Evolutionary conservation across 306 rosid species (phyloP).

Genomic region (Rubus idaeus): DNA sequence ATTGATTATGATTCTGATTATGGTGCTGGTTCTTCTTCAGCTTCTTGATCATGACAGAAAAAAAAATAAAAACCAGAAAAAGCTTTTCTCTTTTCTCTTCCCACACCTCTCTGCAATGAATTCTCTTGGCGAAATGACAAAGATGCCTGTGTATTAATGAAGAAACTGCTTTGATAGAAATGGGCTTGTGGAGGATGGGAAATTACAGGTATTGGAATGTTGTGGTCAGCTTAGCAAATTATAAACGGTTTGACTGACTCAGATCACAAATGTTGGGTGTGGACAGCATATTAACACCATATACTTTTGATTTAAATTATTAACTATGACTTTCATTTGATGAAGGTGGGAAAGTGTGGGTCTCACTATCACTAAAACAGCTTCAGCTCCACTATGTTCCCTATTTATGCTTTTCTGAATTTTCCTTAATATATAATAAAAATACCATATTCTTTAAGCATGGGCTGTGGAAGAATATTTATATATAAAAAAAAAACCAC

Average conservation of each 20-base stretch:
- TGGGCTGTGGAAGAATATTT: background rate
- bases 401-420: background rate
- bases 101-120: background rate
- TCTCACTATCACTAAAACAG: background rate
- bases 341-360: slow-evolving; percentile 3
- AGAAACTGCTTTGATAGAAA: background rate
- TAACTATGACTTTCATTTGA: slow-evolving; percentile 1
- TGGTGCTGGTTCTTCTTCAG: background rate
- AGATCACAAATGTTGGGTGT: background rate
- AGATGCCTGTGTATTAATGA: background rate
- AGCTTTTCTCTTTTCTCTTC: background rate
- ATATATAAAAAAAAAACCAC: no score
- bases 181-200: background rate
- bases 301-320: background rate
- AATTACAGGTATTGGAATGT: slow-evolving; percentile 11
- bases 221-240: slow-evolving; percentile 15
- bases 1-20: background rate
- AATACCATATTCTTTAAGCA: background rate
- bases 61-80: background rate
- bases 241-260: slow-evolving; percentile 15
- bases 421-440: background rate
- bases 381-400: slow-evolving; percentile 1
- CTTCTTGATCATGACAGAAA: background rate
- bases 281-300: slow-evolving; percentile 8
- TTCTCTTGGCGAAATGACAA: background rate